phyloP scores from a whole-genome alignment of 805 yeast genomes.

The Barnettozyma vustinii region DNA sequence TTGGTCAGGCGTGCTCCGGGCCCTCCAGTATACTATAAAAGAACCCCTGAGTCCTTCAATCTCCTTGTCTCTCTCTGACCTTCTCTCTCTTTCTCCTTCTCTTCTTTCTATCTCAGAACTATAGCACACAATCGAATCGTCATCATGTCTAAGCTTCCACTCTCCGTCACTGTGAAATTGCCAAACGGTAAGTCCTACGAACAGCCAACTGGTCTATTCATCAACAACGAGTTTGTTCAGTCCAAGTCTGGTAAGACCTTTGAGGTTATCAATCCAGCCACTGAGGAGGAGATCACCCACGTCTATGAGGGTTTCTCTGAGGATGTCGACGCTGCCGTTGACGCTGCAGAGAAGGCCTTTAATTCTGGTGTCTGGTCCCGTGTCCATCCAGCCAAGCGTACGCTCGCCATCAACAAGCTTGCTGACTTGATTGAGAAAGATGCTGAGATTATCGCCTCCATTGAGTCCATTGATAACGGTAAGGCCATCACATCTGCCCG shows the following conservation, averaged over 20 bases:
- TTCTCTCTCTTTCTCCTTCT: not conserved
- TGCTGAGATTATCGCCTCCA: conserved; percentile 9
- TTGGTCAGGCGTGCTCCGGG: not conserved
- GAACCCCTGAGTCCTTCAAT: not conserved
- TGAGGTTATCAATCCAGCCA: conserved; percentile 10
- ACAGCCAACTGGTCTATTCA: conserved; percentile 14
- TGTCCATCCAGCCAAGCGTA: conserved; percentile 10
- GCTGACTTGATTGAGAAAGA: conserved; percentile 12
- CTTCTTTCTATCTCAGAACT: not conserved
- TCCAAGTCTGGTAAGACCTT: conserved; percentile 10
- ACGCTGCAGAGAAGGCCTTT: conserved; percentile 12
- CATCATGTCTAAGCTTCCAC: conserved; percentile 7
- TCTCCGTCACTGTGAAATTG: conserved; percentile 7
- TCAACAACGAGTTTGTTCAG: conserved; percentile 11
- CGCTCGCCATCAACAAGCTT: conserved; percentile 11
- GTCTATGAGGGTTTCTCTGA: conserved; percentile 10
- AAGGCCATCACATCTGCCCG: conserved; percentile 13
- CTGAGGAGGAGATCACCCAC: conserved; percentile 12
- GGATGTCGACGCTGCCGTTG: conserved; percentile 11
- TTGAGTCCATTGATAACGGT: conserved; percentile 12
- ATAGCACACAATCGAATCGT: not conserved
- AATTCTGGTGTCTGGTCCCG: conserved; percentile 12
- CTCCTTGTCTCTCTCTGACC: not conserved
- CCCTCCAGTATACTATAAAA: not conserved
- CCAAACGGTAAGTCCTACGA: conserved; percentile 13